A percentile compares a stretch with the other conserved stretches of the same genome.
Conservation (phyloP, 768 basidiomycete species). For the Rhizopogon rudus region DNA sequence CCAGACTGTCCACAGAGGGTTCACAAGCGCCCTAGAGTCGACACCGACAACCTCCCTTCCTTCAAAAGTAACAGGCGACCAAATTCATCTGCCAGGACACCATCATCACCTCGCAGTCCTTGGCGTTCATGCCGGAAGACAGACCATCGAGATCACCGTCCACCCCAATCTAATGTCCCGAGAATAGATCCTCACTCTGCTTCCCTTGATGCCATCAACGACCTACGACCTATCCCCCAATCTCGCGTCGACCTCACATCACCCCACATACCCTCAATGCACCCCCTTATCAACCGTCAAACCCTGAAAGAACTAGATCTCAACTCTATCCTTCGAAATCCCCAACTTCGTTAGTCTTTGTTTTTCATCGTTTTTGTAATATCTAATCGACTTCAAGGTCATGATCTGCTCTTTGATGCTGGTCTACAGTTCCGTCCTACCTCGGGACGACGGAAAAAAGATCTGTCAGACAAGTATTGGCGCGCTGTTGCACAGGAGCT, state of each 20-base stretch:
- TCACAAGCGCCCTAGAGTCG: conserved; percentile 27
- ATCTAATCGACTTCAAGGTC: conserved; percentile 42
- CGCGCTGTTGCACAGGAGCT: conserved; percentile 73
- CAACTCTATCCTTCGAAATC: conserved; percentile 80
- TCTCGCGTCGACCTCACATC: conserved; percentile 36
- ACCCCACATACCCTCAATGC: conserved; percentile 60
- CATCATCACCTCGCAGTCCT: conserved; percentile 19
- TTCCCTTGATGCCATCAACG: conserved; percentile 11
- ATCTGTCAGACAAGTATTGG: conserved; percentile 82
- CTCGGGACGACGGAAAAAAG: conserved; percentile 65
- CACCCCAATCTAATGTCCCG: conserved; percentile 14
- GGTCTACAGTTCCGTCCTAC: conserved; percentile 79
- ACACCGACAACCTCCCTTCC: conserved; percentile 13
- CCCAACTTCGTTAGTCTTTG: conserved; percentile 74
- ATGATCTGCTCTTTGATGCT: conserved; percentile 87
- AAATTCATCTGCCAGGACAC: conserved; percentile 9
- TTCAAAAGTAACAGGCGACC: conserved; percentile 12
- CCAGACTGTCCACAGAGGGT: conserved; percentile 10
- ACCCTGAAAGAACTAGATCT: conserved; percentile 85
- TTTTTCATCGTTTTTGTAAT: background rate
- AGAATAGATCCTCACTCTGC: conserved; percentile 22
- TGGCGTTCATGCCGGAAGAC: conserved; percentile 26
- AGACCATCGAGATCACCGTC: conserved; percentile 25
- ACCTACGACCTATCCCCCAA: conserved; percentile 25
- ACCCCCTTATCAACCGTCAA: conserved; percentile 76